Evolutionary conservation across 345 rosid genomes (phyloP).

Genomic region (Heritiera littoralis): DNA sequence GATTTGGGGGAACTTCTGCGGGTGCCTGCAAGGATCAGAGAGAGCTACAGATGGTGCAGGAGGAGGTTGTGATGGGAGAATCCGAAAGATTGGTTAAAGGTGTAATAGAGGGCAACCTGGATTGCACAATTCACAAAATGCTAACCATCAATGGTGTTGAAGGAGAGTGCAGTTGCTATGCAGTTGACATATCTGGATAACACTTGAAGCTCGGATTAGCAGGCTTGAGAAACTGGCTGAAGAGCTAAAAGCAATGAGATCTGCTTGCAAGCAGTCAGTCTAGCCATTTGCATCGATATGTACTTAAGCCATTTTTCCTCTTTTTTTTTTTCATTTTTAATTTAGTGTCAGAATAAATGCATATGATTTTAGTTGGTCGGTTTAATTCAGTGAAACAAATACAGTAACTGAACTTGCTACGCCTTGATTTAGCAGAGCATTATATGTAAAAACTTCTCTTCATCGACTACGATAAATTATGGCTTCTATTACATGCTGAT

Average conservation of each 20-base stretch:
- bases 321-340: background rate
- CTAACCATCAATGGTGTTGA: background rate
- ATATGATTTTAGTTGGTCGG: conserved; percentile 2
- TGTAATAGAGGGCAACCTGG: background rate
- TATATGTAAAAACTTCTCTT: background rate
- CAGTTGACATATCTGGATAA: conserved; percentile 13
- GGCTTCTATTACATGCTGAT: background rate
- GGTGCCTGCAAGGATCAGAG: conserved; percentile 1
- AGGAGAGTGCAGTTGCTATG: conserved; percentile 5
- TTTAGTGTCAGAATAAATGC: background rate
- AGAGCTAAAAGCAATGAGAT: conserved; percentile 26
- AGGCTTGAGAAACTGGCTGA: conserved; percentile 29
- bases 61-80: conserved; percentile 12
- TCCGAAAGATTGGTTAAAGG: background rate
- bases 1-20: background rate
- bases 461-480: background rate
- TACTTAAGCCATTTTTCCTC: background rate
- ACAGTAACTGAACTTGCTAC: background rate
- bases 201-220: conserved; percentile 31
- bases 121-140: background rate
- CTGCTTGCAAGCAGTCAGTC: conserved; percentile 12
- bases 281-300: conserved; percentile 5
- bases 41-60: background rate
- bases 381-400: background rate
- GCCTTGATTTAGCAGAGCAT: background rate